Evolutionary conservation across 139 green algal species (phyloP).

Genomic region (Chlamydomonas incerta): DNA sequence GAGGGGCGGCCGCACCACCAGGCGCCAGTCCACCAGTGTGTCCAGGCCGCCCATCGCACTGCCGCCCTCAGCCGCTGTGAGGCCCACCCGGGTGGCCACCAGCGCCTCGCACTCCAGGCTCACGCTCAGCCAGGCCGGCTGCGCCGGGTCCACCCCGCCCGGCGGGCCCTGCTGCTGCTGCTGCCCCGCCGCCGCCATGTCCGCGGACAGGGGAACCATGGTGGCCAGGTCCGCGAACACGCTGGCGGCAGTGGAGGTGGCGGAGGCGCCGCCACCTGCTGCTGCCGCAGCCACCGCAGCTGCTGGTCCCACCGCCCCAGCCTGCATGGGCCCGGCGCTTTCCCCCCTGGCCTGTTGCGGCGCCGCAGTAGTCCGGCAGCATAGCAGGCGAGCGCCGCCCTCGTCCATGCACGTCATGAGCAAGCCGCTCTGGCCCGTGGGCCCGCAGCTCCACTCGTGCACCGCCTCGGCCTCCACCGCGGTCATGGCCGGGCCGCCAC

Average conservation of each 20-base stretch:
- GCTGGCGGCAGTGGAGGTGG: not conserved
- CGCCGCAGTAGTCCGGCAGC: conserved; percentile 14
- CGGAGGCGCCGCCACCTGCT: not conserved
- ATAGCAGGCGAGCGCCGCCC: conserved; percentile 67
- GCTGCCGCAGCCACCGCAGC: not conserved
- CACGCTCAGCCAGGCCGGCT: conserved; percentile 75
- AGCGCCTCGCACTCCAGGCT: conserved; percentile 70
- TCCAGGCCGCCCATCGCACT: not conserved
- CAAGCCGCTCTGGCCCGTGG: conserved; percentile 36
- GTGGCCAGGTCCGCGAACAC: not conserved
- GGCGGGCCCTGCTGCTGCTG: too few relatives aligned
- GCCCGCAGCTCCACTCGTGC: conserved; percentile 71
- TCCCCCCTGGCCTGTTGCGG: too few relatives aligned
- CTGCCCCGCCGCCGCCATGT: not conserved
- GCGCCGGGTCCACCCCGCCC: not conserved
- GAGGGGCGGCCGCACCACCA: conserved; percentile 78
- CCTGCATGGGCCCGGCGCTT: not conserved
- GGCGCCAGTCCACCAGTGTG: conserved; percentile 76
- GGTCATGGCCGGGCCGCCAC: not conserved
- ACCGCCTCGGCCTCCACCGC: conserved; percentile 1
- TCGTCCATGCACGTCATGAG: conserved; percentile 74
- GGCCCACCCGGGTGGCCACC: conserved; percentile 6
- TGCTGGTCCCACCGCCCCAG: not conserved
- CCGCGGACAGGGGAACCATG: not conserved
- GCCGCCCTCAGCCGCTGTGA: not conserved